Evolutionary conservation across 2,329 filamentous ascomycete genomes (phyloP).

Genomic region (Trichoderma atroviride): DNA sequence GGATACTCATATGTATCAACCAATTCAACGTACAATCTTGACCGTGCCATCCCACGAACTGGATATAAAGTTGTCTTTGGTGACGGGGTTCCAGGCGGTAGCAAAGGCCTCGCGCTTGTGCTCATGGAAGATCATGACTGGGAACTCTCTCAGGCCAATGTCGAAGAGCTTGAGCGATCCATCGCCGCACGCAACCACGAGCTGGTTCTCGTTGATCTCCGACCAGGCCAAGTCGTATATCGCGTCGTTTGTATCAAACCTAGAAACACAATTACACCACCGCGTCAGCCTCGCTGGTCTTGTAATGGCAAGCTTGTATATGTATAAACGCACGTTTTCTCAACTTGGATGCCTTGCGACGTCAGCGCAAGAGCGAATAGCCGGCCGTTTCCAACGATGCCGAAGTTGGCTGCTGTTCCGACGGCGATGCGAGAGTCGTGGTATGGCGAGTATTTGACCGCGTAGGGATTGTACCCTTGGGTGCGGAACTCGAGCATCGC

Average conservation of each 20-base stretch:
- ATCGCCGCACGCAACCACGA: slow-evolving; percentile 86
- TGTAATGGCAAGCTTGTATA: neutral
- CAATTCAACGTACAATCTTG: slow-evolving; percentile 65
- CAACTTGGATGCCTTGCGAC: slow-evolving; percentile 76
- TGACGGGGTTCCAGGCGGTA: slow-evolving; percentile 87
- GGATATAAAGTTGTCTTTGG: slow-evolving; percentile 87
- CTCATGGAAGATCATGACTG: slow-evolving; percentile 89
- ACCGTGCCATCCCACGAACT: slow-evolving; percentile 96
- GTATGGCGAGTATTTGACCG: slow-evolving; percentile 97
- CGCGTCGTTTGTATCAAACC: slow-evolving; percentile 95
- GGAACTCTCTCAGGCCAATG: slow-evolving; percentile 76
- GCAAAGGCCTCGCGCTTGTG: slow-evolving; percentile 92
- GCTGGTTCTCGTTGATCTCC: slow-evolving; percentile 93
- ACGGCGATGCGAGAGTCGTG: slow-evolving; percentile 94
- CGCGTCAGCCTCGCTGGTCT: neutral
- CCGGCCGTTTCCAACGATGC: slow-evolving; percentile 92
- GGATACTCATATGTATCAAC: neutral
- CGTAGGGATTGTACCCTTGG: slow-evolving; percentile 91
- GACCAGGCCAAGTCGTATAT: slow-evolving; percentile 96
- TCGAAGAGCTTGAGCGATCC: slow-evolving; percentile 96
- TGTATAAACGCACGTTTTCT: slow-evolving; percentile 71
- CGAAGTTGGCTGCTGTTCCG: slow-evolving; percentile 90
- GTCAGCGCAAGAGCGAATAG: slow-evolving; percentile 84
- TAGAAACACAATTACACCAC: slow-evolving; percentile 38
- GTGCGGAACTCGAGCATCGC: slow-evolving; percentile 94